Percentiles rank a stretch among this genome's conserved stretches.
Conservation (phyloP, 371 early-diverging fungal genomes). For the Actinomucor elegans region DNA sequence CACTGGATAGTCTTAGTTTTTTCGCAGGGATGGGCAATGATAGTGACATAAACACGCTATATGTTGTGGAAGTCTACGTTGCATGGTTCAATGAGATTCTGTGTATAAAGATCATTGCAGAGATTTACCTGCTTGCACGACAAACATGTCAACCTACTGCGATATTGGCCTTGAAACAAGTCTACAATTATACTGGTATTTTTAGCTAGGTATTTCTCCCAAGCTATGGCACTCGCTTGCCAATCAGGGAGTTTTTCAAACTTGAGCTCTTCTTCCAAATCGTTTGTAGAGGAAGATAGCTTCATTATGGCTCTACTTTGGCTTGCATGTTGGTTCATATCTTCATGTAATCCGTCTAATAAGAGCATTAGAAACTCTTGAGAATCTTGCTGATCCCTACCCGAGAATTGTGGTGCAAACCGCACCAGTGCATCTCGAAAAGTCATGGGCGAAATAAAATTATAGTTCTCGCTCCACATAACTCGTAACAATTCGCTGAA, state of each 20-base stretch:
- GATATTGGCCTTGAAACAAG: slow-evolving; percentile 86
- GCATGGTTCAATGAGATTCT: no score
- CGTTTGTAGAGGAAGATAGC: slow-evolving; percentile 13
- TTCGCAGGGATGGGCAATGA: slow-evolving; percentile 87
- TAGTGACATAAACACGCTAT: slow-evolving; percentile 90
- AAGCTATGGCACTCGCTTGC: slow-evolving; percentile 65
- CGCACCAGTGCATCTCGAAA: slow-evolving; percentile 50
- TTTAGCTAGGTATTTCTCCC: slow-evolving; percentile 72
- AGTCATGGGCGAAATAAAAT: slow-evolving; percentile 51
- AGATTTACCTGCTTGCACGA: slow-evolving; percentile 76
- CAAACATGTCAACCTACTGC: slow-evolving; percentile 76
- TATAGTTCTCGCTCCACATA: slow-evolving; percentile 64
- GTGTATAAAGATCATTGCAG: no score
- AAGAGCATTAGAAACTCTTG: slow-evolving; percentile 73
- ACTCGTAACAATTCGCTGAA: slow-evolving; percentile 63
- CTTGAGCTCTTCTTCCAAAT: slow-evolving; percentile 32
- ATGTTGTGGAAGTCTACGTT: slow-evolving; percentile 87
- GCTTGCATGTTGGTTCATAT: slow-evolving; percentile 45
- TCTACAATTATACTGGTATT: slow-evolving; percentile 90
- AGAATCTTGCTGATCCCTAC: slow-evolving; percentile 70
- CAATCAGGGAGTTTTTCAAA: slow-evolving; percentile 46
- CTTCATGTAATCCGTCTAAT: slow-evolving; percentile 78
- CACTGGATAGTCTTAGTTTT: slow-evolving; percentile 27
- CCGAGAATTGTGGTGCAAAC: slow-evolving; percentile 58
- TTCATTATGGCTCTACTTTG: slow-evolving; percentile 17